A percentile compares a stretch with the other conserved stretches of the same genome.
Conservation (phyloP, 169 alveolate genomes). For the Plasmodium blacklocki region DNA sequence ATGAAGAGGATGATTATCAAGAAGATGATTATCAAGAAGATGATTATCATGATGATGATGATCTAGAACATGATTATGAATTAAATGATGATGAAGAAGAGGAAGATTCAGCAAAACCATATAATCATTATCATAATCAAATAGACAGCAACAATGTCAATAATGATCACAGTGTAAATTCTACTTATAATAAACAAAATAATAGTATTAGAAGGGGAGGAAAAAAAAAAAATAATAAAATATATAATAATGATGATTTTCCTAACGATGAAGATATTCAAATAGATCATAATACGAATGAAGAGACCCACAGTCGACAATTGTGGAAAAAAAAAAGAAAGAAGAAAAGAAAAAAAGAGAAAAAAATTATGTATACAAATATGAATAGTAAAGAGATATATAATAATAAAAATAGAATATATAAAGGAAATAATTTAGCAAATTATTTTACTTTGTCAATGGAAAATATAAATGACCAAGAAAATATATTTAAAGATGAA, state of each 20-base stretch:
- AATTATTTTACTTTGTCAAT: constrained; percentile 53
- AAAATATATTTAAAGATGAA: constrained; percentile 64
- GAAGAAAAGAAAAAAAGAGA: background rate
- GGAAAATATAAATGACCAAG: constrained; percentile 53
- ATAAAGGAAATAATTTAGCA: constrained; percentile 23
- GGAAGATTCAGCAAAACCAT: background rate
- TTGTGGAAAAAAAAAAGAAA: constrained; percentile 4
- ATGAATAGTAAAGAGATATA: background rate
- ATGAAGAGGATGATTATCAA: no score
- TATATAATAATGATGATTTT: background rate
- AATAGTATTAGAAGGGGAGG: background rate
- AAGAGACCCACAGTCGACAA: constrained; percentile 7
- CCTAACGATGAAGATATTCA: background rate
- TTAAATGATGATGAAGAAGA: constrained; percentile 35
- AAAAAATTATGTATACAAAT: background rate
- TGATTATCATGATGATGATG: constrained; percentile 11
- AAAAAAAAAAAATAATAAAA: background rate
- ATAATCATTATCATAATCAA: no score
- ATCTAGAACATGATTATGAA: background rate
- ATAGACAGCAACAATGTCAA: no score
- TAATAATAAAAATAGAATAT: constrained; percentile 5
- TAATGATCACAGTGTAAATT: background rate
- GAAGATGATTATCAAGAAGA: background rate
- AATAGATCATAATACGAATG: background rate
- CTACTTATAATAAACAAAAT: background rate